phyloP scores from a whole-genome alignment of 2,329 filamentous ascomycete species.

The Aotearoamyces nothofagi region DNA sequence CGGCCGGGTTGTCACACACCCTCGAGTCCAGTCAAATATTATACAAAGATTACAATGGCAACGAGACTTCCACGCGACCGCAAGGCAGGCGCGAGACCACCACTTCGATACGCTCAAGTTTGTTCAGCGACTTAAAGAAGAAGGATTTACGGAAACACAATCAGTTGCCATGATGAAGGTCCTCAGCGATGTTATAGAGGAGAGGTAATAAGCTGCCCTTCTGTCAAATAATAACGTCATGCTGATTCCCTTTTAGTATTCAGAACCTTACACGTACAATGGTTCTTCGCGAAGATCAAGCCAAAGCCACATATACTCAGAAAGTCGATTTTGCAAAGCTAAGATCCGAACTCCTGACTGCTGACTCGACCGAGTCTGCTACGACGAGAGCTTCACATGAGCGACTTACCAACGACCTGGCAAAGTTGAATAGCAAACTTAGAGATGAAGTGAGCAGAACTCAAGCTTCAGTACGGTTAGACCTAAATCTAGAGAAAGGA shows the following conservation, averaged over 20 bases:
- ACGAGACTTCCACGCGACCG: conserved; percentile 53
- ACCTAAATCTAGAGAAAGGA: conserved; percentile 93
- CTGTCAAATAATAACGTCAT: conserved; percentile 4
- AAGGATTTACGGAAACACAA: conserved; percentile 93
- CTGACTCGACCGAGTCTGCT: conserved; percentile 81
- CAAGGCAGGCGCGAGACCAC: conserved; percentile 54
- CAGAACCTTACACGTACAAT: conserved; percentile 96
- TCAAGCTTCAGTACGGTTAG: conserved; percentile 80
- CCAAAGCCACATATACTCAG: conserved; percentile 65
- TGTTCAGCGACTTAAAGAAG: conserved; percentile 73
- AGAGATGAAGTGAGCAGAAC: conserved; percentile 90
- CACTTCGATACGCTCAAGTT: conserved; percentile 98
- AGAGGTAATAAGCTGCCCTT: conserved; percentile 41
- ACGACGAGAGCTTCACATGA: conserved; percentile 85
- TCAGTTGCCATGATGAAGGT: conserved; percentile 98
- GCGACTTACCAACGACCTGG: conserved; percentile 82
- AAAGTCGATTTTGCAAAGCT: conserved; percentile 98
- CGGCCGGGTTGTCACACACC: neutral
- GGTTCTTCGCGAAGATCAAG: conserved; percentile 88
- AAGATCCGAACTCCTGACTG: conserved; percentile 80
- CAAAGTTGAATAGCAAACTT: conserved; percentile 78
- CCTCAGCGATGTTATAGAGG: conserved; percentile 89
- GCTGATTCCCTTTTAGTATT: conserved; percentile 39
- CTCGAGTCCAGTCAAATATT: conserved; percentile 6
- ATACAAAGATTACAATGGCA: conserved; percentile 8